Evolutionary conservation across 345 rosid genomes (phyloP).

Genomic region (Aquilaria malaccensis): DNA sequence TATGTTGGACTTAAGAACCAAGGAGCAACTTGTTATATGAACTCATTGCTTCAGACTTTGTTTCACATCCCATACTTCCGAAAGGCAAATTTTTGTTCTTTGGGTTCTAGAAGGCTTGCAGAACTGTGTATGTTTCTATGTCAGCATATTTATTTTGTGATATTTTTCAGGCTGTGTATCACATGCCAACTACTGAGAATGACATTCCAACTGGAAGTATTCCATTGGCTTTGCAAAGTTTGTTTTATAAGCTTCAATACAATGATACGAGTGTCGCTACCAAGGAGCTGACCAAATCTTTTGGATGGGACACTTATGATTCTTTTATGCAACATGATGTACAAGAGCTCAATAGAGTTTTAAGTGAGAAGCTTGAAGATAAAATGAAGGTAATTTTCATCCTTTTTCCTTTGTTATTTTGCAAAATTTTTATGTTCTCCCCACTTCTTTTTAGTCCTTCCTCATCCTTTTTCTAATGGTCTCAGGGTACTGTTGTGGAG

Average conservation of each 20-base stretch:
- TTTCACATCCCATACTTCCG: constrained; percentile 92
- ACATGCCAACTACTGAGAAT: constrained; percentile 99
- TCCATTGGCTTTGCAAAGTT: constrained; percentile 94
- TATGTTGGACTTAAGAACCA: constrained; percentile 98
- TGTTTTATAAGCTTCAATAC: constrained; percentile 94
- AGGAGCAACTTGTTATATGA: constrained; percentile 99
- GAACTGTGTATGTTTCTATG: too few relatives aligned
- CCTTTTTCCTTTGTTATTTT: constrained; percentile 7
- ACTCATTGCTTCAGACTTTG: constrained; percentile 85
- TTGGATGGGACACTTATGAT: constrained; percentile 99
- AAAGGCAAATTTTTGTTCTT: constrained; percentile 42
- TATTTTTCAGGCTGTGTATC: constrained; percentile 83
- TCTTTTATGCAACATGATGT: constrained; percentile 99
- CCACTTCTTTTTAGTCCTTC: background rate
- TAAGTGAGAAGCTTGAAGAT: constrained; percentile 91
- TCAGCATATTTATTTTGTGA: background rate
- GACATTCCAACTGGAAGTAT: constrained; percentile 92
- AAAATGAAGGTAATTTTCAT: constrained; percentile 74
- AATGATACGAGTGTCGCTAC: constrained; percentile 92
- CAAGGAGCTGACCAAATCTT: constrained; percentile 87
- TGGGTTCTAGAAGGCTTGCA: constrained; percentile 9
- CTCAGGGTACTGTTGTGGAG: constrained; percentile 96
- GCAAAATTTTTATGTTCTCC: constrained; percentile 12
- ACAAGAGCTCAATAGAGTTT: constrained; percentile 93
- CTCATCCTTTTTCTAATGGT: constrained; percentile 7